Evolutionary conservation across 495 filamentous ascomycete genomes (phyloP), one percentile per base, ranked within the genome.

Genomic region (Tuber indicum): DNA sequence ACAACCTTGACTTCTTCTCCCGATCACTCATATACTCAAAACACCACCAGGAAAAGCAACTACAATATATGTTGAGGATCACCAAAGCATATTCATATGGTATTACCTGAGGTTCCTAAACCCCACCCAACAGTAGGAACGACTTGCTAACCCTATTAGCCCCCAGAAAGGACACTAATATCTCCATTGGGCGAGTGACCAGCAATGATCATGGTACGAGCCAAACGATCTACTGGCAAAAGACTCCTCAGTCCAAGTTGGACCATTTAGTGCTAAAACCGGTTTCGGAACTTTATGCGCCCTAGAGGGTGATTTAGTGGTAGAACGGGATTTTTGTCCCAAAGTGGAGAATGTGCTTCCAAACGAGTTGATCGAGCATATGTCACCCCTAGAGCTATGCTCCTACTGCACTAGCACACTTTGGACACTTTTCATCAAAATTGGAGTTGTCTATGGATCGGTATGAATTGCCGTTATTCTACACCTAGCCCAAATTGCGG

Each of bases 11-110:
- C 58, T 66, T 66, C 58, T 66, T 36, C 58, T 36, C 58, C 58
- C 58, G 58, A 66, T 66, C 58, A 66, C 58, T 66, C 58, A 66
- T 66, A 66, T 66, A 66, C 58, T 36, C 58, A 36, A 36, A 26
- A 66, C 26, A 66, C 36, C 14, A 17, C 58, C 58, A 17, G 26
- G 58, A 66, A 66, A 36, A 66, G 58, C 26, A 66, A 66, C 32
- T 36, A 66, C 58, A 17, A 36, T 36, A 36, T 58, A 58, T 66
- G 3, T 36, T 4, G 58, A 66, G 58, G 26, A 66, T 66, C 58
- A 36, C 26, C 58, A 66, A 66, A 32, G 12, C 17, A 36, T 36
- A 36, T 26, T 14, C 58, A 8, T 19, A 66, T 19, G 14, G 58
- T 36, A 19, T 66, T 32, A 32, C 7, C 58, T 36, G 14, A 32